A percentile compares a stretch with the other conserved stretches of the same genome.
These are phyloP conservation scores for Smittium mucronatum DNA, from an alignment of 371 early-diverging fungal genomes.

Conservation along the genomic window DNA sequence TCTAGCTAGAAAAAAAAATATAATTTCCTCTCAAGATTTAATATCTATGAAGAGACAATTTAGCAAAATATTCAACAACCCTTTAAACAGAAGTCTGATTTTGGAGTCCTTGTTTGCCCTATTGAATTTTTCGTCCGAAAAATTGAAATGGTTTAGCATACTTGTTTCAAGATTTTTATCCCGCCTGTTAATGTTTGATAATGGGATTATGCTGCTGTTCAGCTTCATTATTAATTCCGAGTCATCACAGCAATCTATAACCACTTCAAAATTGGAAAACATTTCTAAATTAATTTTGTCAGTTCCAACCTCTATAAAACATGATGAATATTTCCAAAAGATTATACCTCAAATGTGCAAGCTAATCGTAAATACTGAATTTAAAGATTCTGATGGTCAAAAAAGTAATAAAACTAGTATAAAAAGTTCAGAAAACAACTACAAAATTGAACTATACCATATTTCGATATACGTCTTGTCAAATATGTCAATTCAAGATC, in stretches of 20 bases:
- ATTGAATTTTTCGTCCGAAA: background rate
- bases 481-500: background rate
- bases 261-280: background rate
- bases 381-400: background rate
- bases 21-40: background rate
- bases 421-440: background rate
- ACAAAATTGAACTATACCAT: background rate
- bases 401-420: background rate
- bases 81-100: background rate
- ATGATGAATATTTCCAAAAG: background rate
- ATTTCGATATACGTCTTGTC: background rate
- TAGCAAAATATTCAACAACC: background rate
- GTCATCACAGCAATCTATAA: background rate
- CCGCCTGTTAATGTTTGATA: background rate
- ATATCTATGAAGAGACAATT: background rate
- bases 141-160: conserved; percentile 1
- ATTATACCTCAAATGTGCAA: background rate
- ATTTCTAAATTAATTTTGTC: background rate
- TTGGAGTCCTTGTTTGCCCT: background rate
- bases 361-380: too few relatives aligned
- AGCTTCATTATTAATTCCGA: background rate
- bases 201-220: background rate
- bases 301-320: background rate
- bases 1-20: background rate
- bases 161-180: background rate